Percentiles rank a stretch among this genome's conserved stretches.
Conservation (phyloP, 257 asterid species). For the Nicotiana tomentosiformis region DNA sequence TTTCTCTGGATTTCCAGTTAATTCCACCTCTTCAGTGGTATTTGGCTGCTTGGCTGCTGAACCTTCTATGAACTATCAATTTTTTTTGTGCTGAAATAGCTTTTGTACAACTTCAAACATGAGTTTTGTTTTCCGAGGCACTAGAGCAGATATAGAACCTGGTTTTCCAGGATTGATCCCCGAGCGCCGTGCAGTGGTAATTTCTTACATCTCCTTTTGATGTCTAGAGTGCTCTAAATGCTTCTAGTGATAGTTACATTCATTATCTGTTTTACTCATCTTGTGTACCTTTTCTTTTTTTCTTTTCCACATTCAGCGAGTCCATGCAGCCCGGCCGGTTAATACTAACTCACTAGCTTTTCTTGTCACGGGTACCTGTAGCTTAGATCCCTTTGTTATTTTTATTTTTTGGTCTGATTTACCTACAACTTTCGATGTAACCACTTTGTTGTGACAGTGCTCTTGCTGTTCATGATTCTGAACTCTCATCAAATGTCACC, state of each 20-base stretch:
- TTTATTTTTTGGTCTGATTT: conserved; percentile 8
- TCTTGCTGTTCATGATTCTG: conserved; percentile 92
- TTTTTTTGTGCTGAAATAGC: background rate
- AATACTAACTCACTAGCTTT: conserved; percentile 90
- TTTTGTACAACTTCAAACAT: conserved; percentile 26
- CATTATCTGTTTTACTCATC: background rate
- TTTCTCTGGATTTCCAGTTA: conserved; percentile 1
- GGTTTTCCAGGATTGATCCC: conserved; percentile 89
- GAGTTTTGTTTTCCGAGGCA: conserved; percentile 98
- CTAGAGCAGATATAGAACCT: conserved; percentile 87
- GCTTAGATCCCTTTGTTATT: conserved; percentile 2
- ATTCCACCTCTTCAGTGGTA: background rate
- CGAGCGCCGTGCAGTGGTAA: conserved; percentile 84
- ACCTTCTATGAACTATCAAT: background rate
- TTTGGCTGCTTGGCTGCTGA: background rate
- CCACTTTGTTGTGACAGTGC: conserved; percentile 53
- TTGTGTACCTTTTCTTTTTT: background rate
- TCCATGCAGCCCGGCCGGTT: conserved; percentile 87
- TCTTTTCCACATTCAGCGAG: conserved; percentile 43
- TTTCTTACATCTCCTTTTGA: conserved; percentile 11
- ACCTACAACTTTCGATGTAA: conserved; percentile 10
- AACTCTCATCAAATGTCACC: conserved; percentile 99
- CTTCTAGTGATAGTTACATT: background rate
- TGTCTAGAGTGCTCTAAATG: background rate
- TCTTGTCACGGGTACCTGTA: conserved; percentile 81